Evolutionary conservation across 169 alveolate genomes (phyloP), one percentile per base, ranked within the genome.

Genomic region (Plasmodium cynomolgi): DNA sequence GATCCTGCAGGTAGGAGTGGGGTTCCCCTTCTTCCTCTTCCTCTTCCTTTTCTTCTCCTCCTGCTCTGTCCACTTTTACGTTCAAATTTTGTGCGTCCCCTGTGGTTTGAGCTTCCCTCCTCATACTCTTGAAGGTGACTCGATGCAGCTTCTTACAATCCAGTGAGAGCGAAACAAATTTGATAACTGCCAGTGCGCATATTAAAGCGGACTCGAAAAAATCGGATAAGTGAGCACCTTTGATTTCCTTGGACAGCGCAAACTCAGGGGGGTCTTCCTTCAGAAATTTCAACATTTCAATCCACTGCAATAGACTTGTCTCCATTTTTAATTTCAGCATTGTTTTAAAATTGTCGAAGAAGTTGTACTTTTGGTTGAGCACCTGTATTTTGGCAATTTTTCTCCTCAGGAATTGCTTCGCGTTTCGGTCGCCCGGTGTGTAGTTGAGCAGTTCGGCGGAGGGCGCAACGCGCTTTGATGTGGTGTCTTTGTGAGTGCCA

Each of bases 141-240:
- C 75, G 73, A 72, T 91, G 41, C 71, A 91, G 58, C 50, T 91
- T 81, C 56, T 73, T 91, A 71, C 58, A 50, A 91, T 91, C 84
- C 77, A 91, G 47, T 26, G 84, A 71, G 37, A 91, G 58, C 26
- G 95, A 91, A 26, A 91, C 92, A 33, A 91, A 83, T 74, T 91
- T 91, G 47, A 91, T 73, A 8, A 91, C 92, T 4, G 92, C 47
- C 39, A 91, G 50, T 9, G 92, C 58, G 62, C 91, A 91, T 37
- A 91, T 73, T 11, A 91, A 58, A 44, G 95, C 82, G 23, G 95
- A 44, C 68, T 91, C 95, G 83, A 91, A 91, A 71, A 56, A 83
- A 50, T 91, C 92, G 20, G 34, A 2, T 8, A 47, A 11, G 20
- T 91, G 56, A 15, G 62, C 47, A 41, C 4, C 39, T 91, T 91